Conservation (phyloP, 2,329 filamentous ascomycete species). For the Magnaporthiopsis rhizophila region DNA sequence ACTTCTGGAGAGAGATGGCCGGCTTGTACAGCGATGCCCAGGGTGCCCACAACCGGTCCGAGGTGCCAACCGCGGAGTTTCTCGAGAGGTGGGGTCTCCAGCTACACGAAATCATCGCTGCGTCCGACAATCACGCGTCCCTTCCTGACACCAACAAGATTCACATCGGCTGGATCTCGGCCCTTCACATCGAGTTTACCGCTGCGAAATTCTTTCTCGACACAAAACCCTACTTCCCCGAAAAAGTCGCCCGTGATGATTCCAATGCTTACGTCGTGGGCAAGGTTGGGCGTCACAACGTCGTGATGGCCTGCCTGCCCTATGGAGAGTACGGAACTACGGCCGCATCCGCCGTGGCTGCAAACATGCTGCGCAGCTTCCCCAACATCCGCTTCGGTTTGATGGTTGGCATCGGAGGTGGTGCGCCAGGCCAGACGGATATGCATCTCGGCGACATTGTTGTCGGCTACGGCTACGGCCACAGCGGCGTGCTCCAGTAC, state of each 20-base stretch:
- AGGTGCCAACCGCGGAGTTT: too few relatives aligned
- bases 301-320: slow-evolving; percentile 25
- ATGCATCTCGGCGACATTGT: slow-evolving; percentile 26
- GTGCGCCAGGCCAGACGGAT: slow-evolving; percentile 27
- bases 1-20: too few relatives aligned
- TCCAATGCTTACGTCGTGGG: slow-evolving; percentile 25
- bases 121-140: too few relatives aligned
- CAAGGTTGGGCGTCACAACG: slow-evolving; percentile 24
- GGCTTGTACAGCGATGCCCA: too few relatives aligned
- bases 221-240: too few relatives aligned
- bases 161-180: neutral
- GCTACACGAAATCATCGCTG: too few relatives aligned
- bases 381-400: slow-evolving; percentile 21
- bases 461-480: slow-evolving; percentile 15
- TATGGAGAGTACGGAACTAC: slow-evolving; percentile 18
- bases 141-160: too few relatives aligned
- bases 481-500: slow-evolving; percentile 19
- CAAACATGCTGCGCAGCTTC: slow-evolving; percentile 21
- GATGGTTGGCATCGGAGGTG: slow-evolving; percentile 28
- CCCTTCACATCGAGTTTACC: neutral
- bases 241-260: slow-evolving; percentile 11
- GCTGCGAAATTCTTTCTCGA: neutral
- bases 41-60: too few relatives aligned
- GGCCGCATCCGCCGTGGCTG: slow-evolving; percentile 21
- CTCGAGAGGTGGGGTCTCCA: too few relatives aligned